These are phyloP conservation scores for Penicillium pancosmium DNA, from an alignment of 495 filamentous ascomycete species.

Conservation along the genomic window DNA sequence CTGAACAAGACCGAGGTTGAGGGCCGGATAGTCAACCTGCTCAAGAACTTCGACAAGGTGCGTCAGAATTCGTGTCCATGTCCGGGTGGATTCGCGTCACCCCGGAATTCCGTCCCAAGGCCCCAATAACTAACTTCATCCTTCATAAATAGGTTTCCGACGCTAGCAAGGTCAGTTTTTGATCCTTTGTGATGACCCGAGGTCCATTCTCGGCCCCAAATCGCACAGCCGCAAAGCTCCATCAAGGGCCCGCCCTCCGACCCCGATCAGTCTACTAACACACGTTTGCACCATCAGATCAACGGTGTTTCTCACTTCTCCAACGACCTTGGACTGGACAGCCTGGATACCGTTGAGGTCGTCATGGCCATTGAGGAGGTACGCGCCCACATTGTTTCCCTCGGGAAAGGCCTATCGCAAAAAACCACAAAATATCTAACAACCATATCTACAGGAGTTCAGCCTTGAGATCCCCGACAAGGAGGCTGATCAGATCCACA, in stretches of 20 bases:
- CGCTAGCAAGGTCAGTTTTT: conserved; percentile 66
- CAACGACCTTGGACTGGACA: conserved; percentile 95
- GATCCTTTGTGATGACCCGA: conserved; percentile 11
- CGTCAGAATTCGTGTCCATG: conserved; percentile 32
- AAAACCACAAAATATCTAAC: conserved; percentile 26
- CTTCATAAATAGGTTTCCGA: conserved; percentile 64
- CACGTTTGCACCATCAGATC: conserved; percentile 58
- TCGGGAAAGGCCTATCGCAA: conserved; percentile 13
- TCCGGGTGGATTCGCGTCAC: conserved; percentile 14
- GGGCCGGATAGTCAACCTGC: conserved; percentile 86
- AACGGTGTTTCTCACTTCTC: conserved; percentile 82
- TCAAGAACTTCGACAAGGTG: conserved; percentile 98
- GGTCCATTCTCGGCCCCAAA: background rate
- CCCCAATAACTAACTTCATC: conserved; percentile 12
- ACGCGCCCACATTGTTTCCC: conserved; percentile 34
- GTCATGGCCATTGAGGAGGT: conserved; percentile 99
- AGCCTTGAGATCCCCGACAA: conserved; percentile 99
- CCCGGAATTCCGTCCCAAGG: conserved; percentile 18
- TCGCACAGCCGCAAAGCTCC: conserved; percentile 1
- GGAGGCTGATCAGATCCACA: conserved; percentile 95
- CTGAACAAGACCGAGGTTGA: conserved; percentile 83
- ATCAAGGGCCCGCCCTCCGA: conserved; percentile 3
- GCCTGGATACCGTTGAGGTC: conserved; percentile 96
- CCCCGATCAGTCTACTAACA: conserved; percentile 20
- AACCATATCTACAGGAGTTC: conserved; percentile 72